Conservation (phyloP, 139 green algal genomes). For the Nannochloris sp. region DNA sequence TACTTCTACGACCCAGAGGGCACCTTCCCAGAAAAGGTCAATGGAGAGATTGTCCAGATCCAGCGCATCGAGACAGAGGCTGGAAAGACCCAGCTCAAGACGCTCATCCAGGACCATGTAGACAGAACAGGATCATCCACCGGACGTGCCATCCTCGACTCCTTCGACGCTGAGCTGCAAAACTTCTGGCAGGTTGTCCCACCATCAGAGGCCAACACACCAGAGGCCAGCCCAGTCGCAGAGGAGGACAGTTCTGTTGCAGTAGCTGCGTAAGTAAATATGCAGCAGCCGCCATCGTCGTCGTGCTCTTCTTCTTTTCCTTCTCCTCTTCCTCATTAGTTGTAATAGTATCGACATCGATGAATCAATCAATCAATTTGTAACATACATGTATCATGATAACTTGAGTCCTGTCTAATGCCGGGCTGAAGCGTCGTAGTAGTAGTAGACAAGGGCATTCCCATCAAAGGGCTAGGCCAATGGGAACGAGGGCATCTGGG, state of each 20-base stretch:
- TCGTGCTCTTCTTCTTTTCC: too few relatives aligned
- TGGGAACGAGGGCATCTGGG: too few relatives aligned
- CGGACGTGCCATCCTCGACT: slow-evolving; percentile 60
- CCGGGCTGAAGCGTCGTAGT: too few relatives aligned
- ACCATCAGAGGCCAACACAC: slow-evolving; percentile 66
- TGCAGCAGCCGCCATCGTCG: too few relatives aligned
- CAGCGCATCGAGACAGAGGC: slow-evolving; percentile 78
- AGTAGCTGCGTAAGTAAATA: not conserved
- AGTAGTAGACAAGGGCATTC: too few relatives aligned
- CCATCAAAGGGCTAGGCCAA: too few relatives aligned
- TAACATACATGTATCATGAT: too few relatives aligned
- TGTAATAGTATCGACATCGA: too few relatives aligned
- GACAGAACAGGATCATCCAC: slow-evolving; percentile 69
- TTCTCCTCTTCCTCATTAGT: too few relatives aligned
- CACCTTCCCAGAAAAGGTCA: slow-evolving; percentile 85
- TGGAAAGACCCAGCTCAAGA: slow-evolving; percentile 77
- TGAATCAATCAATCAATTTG: not conserved
- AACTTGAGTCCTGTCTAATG: too few relatives aligned
- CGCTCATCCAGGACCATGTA: slow-evolving; percentile 72
- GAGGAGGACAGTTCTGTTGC: not conserved
- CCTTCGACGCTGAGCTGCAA: slow-evolving; percentile 62
- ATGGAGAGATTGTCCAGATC: slow-evolving; percentile 92
- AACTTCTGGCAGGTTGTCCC: slow-evolving; percentile 98
- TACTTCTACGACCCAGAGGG: slow-evolving; percentile 96
- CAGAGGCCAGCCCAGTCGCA: slow-evolving; percentile 29